These are phyloP conservation scores for Alternaria tenuissima DNA, from an alignment of 2,329 filamentous ascomycete genomes.

Conservation along the genomic window DNA sequence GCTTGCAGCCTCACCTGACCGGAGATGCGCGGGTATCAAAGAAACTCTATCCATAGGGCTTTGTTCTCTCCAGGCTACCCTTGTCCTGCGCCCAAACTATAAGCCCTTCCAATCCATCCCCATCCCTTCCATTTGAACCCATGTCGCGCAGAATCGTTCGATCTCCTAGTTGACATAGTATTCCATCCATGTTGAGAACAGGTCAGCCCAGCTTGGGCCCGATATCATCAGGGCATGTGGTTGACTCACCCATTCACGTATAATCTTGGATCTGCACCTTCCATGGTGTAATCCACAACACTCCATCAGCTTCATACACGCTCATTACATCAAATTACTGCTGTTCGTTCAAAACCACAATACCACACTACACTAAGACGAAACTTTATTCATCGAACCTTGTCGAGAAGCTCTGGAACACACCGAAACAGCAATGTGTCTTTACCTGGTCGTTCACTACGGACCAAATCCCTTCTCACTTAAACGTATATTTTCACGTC, in stretches of 20 bases:
- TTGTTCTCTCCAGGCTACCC: background rate
- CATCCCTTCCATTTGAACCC: background rate
- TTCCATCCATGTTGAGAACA: background rate
- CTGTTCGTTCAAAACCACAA: background rate
- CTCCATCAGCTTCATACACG: no score
- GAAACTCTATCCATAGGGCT: background rate
- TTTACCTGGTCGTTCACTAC: background rate
- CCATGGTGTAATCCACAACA: background rate
- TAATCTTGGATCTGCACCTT: background rate
- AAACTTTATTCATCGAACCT: rapidly evolving
- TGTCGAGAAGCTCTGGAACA: rapidly evolving
- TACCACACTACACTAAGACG: background rate
- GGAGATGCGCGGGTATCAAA: background rate
- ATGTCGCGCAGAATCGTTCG: background rate
- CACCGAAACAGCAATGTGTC: background rate
- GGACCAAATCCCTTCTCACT: background rate
- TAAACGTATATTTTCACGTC: background rate
- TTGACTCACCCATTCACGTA: background rate
- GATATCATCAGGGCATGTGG: background rate
- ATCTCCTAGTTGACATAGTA: background rate
- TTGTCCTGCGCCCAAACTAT: background rate
- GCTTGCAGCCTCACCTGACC: background rate
- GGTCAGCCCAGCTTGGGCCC: background rate
- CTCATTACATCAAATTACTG: no score
- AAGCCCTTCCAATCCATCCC: background rate